Base-by-base conservation (phyloP, 2,329 filamentous ascomycete species). In the Zalaria obscura region DNA sequence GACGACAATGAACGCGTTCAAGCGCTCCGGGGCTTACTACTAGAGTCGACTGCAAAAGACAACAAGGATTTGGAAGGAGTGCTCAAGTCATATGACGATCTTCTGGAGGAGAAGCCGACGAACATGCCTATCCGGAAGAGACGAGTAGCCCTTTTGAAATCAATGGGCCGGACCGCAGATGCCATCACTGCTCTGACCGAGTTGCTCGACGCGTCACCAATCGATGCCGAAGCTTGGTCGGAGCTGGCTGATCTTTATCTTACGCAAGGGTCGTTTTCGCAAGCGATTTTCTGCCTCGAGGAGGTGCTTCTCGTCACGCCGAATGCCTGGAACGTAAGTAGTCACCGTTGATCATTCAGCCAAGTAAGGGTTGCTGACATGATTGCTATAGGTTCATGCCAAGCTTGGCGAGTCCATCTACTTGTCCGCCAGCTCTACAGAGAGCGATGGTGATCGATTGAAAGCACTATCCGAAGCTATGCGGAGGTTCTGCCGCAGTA, bases 211-310 rank as follows among this genome's bases (percentile, higher is more conserved):
- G 78, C 81, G 46, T 83, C 80, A 41, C 88, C 91, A 2, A 94
- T 84, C 2, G 91, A 98, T 64, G 79, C 81, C 4, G 91, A 98
- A 66, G 80, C 83, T 6, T 98, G 91, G 91, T 76, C 85, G 40
- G 91, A 98, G 65, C 69, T 96, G 50, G 77, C 84, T 40, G 86
- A 94, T 57, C 65, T 95, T 46, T 96, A 98, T 62, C 70, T 87
- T 27, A 71, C 72, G 18, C 82, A 89, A 56, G 85, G 82, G 1
- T 64, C 89, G 52, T 86, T 83, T 55, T 66, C 78, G 9, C 89
- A 96, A 60, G 83, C 87, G 33, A 78, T 94, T 39, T 94, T 82
- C 60, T 81, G 86, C 45, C 66, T 94, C 36, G 91, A 98, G 60
- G 91, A 98, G 60, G 86, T 93, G 18, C 63, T 98, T 36, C 68